Percentiles rank a stretch among this genome's conserved stretches.
These are phyloP conservation scores for Delitschia confertaspora DNA, from an alignment of 495 filamentous ascomycete genomes.

Conservation along the genomic window DNA sequence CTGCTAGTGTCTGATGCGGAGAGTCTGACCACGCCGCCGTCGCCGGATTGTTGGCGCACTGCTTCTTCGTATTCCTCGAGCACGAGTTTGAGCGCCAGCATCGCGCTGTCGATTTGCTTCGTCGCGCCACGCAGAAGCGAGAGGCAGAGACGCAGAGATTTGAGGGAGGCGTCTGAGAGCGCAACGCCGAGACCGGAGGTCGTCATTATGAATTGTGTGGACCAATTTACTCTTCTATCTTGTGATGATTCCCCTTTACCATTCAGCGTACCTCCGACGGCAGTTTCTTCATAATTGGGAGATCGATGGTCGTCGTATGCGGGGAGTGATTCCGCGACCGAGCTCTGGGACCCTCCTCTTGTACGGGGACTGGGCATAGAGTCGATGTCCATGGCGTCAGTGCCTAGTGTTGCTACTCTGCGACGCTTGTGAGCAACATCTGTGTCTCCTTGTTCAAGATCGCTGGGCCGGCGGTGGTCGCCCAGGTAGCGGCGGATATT, in stretches of 20 bases:
- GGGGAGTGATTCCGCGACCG: conserved; percentile 59
- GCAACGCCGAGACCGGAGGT: conserved; percentile 79
- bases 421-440: conserved; percentile 54
- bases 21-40: background rate
- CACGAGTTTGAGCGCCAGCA: conserved; percentile 57
- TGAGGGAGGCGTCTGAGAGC: conserved; percentile 74
- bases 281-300: conserved; percentile 58
- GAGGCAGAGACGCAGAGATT: conserved; percentile 68
- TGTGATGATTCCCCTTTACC: too few relatives aligned
- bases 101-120: conserved; percentile 58
- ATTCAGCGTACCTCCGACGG: too few relatives aligned
- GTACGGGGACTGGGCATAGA: conserved; percentile 23
- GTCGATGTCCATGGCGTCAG: conserved; percentile 36
- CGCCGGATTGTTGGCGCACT: conserved; percentile 9
- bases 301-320: conserved; percentile 70
- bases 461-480: conserved; percentile 36
- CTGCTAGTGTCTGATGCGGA: background rate
- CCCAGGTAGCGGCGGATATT: conserved; percentile 68
- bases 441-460: conserved; percentile 36
- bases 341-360: conserved; percentile 38
- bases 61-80: conserved; percentile 63
- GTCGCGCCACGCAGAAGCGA: conserved; percentile 69
- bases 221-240: conserved; percentile 50
- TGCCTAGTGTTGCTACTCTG: conserved; percentile 41
- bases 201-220: conserved; percentile 67